Base-by-base conservation (phyloP, 768 basidiomycete genomes). In the Serpula lacrymans region DNA sequence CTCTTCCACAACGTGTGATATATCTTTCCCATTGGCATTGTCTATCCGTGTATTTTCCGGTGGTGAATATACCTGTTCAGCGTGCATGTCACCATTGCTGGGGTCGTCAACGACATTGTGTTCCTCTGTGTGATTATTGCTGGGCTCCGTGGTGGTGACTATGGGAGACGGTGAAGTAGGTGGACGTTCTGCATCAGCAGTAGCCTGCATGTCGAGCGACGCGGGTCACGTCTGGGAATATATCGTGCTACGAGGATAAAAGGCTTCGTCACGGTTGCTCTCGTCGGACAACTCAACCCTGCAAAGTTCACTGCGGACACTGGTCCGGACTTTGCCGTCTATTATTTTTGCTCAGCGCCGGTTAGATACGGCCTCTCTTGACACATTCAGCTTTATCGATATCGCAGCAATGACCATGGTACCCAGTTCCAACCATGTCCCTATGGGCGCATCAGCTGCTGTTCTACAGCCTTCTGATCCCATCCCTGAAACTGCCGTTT, bases 401-500 rank as follows among this genome's bases (percentile, higher is more conserved):
- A 14, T 24, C 22, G 23, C 6, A 16, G 11, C 20, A 24, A n/a
- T 37, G 28, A 39, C 25, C 27, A 43, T 44, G 43, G 34, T 44
- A 21, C 42, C 35, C 23, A 51, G 58, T 39, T 45, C 45, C 16
- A 45, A 37, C 4, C 37, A 48, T 12, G 49, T 84, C 20, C 88
- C 88, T 6, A 42, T 60, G 21, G 71, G 50, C 25, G 86, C 83
- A 14, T 78, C 88, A 41, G 78, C 82, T 9, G 87, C 88, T n/a
- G 76, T 94, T 16, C 65, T 94, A 23, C 77, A 81, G 54, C 78
- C 73, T 30, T 92, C 89, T 5, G 84, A 80, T 20, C 80, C 87
- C 11, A 60, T 93, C 21, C 73, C 84, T 4, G 68, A 72, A 13
- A 66, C 75, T 26, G 78, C 84, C 0, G 62, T 88, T 11, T 67